phyloP scores from a whole-genome alignment of 768 basidiomycete species.

The Hericium erinaceus region DNA sequence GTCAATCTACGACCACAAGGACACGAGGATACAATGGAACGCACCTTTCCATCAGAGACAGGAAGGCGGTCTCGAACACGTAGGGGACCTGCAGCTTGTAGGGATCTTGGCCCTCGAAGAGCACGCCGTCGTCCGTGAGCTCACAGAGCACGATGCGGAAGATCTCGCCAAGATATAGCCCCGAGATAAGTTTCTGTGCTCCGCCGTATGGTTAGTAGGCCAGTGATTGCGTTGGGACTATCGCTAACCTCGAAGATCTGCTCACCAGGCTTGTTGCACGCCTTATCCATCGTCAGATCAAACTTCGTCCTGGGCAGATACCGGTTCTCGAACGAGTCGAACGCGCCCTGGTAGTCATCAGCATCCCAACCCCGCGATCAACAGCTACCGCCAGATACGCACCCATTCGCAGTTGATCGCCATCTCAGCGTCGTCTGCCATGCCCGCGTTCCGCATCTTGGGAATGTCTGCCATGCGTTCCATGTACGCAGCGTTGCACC shows the following conservation, averaged over 20 bases:
- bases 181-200: constrained; percentile 86
- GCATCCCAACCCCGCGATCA: background rate
- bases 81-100: constrained; percentile 96
- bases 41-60: constrained; percentile 93
- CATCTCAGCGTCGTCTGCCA: constrained; percentile 62
- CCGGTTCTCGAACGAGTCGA: constrained; percentile 93
- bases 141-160: constrained; percentile 89
- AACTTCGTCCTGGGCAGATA: constrained; percentile 94
- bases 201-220: background rate
- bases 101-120: constrained; percentile 96
- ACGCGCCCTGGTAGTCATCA: constrained; percentile 65
- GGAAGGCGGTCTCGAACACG: constrained; percentile 91
- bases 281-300: constrained; percentile 84
- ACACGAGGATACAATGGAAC: constrained; percentile 4
- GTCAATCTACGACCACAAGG: background rate
- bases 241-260: constrained; percentile 77
- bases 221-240: background rate
- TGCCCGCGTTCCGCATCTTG: constrained; percentile 68
- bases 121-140: constrained; percentile 90
- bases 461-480: constrained; percentile 78
- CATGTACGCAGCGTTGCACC: constrained; percentile 98
- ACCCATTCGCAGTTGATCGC: constrained; percentile 98
- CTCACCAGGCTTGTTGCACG: constrained; percentile 93
- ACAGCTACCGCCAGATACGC: background rate
- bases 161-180: constrained; percentile 93